phyloP scores from a whole-genome alignment of 1,284 basidiomycete genomes.

The Fomes fomentarius region DNA sequence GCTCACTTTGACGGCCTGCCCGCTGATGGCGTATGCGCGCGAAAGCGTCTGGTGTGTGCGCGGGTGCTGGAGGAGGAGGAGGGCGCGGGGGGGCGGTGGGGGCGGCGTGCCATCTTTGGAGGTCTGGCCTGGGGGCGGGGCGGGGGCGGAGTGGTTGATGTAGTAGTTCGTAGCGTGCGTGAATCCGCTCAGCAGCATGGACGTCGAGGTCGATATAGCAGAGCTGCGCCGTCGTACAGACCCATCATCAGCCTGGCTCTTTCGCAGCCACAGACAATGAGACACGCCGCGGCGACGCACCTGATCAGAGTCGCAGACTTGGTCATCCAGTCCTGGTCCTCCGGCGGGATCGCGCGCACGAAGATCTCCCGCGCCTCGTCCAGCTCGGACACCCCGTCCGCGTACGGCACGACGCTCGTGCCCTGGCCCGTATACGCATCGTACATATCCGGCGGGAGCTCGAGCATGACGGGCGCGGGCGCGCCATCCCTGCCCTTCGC shows the following conservation, averaged over 20 bases:
- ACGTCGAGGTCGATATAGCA: conserved; percentile 71
- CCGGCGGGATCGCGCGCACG: conserved; percentile 61
- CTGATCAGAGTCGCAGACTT: conserved; percentile 70
- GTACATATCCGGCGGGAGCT: conserved; percentile 52
- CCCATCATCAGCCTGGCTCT: too few relatives aligned
- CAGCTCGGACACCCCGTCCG: conserved; percentile 39
- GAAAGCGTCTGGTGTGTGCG: conserved; percentile 60
- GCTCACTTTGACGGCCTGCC: conserved; percentile 69
- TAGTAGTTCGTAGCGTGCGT: conserved; percentile 66
- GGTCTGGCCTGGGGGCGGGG: conserved; percentile 33
- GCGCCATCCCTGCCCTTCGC: conserved; percentile 21
- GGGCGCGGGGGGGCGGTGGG: conserved; percentile 47
- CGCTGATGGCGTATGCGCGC: conserved; percentile 64
- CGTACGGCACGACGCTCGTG: conserved; percentile 19
- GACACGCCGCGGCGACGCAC: too few relatives aligned
- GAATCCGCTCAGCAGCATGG: conserved; percentile 64
- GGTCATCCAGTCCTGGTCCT: conserved; percentile 77
- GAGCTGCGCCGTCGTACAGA: conserved; percentile 44
- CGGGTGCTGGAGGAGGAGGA: conserved; percentile 65
- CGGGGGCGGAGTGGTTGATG: conserved; percentile 58
- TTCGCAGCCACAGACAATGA: too few relatives aligned
- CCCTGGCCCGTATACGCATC: conserved; percentile 34
- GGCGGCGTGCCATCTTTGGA: conserved; percentile 29
- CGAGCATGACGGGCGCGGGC: conserved; percentile 69
- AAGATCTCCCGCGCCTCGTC: conserved; percentile 55